Conservation (phyloP, 768 basidiomycete genomes). For the Boletus subparvulus region DNA sequence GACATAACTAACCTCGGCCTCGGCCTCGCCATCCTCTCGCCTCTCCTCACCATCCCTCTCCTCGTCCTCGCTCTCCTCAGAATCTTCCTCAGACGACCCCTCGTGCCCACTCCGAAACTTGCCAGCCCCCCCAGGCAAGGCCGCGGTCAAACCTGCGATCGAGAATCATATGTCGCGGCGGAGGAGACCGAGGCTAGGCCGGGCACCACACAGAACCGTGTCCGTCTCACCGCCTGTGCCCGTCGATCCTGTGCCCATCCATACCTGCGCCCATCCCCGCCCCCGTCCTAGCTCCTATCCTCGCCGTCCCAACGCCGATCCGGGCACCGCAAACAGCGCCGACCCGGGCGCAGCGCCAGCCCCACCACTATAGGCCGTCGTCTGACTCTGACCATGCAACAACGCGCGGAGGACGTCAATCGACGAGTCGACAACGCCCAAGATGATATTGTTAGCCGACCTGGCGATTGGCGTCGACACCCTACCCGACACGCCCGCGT, state of each 20-base stretch:
- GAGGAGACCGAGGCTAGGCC: slow-evolving; percentile 63
- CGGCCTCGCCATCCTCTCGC: slow-evolving; percentile 25
- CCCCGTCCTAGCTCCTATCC: not conserved
- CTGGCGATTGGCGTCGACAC: slow-evolving; percentile 74
- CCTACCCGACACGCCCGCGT: slow-evolving; percentile 76
- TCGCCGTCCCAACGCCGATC: no score
- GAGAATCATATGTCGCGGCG: slow-evolving; percentile 80
- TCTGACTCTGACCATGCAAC: slow-evolving; percentile 42
- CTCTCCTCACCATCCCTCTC: slow-evolving; percentile 3
- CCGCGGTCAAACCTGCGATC: slow-evolving; percentile 72
- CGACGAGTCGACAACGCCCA: slow-evolving; percentile 86
- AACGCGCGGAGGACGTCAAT: slow-evolving; percentile 84
- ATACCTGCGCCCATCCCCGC: no score
- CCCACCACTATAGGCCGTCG: not conserved
- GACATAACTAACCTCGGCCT: not conserved
- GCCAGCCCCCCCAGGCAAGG: slow-evolving; percentile 46
- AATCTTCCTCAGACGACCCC: not conserved
- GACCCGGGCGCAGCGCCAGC: slow-evolving; percentile 17
- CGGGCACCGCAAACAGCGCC: not conserved
- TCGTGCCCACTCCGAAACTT: slow-evolving; percentile 26
- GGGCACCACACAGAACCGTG: slow-evolving; percentile 19
- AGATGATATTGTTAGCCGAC: slow-evolving; percentile 76
- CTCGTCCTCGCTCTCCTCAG: slow-evolving; percentile 18
- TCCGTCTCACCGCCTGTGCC: slow-evolving; percentile 3
- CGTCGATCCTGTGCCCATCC: no score